Evolutionary conservation across 257 asterid genomes (phyloP).

Genomic region (Echites panduratus): DNA sequence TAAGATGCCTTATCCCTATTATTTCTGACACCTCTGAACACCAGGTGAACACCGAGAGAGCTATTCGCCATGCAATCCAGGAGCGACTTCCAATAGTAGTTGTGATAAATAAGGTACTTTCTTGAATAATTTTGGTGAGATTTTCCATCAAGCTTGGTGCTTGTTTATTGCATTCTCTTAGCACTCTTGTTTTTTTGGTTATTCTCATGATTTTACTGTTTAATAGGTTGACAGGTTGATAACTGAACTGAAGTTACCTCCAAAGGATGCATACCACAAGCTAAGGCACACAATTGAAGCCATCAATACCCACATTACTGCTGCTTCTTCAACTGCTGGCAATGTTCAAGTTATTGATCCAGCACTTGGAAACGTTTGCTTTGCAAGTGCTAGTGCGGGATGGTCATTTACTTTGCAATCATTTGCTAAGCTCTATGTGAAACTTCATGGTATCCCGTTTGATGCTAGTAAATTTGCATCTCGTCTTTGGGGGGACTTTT

Average conservation of each 20-base stretch:
- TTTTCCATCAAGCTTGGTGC: not conserved
- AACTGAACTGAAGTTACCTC: constrained; percentile 91
- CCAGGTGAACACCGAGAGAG: constrained; percentile 93
- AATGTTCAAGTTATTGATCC: constrained; percentile 82
- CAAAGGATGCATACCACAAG: constrained; percentile 96
- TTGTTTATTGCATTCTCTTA: constrained; percentile 3
- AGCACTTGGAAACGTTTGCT: constrained; percentile 78
- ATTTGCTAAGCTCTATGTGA: constrained; percentile 87
- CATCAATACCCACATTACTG: constrained; percentile 74
- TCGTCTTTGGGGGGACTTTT: constrained; percentile 96
- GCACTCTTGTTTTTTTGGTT: not conserved
- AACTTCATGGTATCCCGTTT: constrained; percentile 89
- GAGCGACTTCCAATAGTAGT: constrained; percentile 84
- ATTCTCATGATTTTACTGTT: constrained; percentile 16
- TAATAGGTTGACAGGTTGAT: constrained; percentile 79
- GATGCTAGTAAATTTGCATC: constrained; percentile 87
- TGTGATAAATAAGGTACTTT: constrained; percentile 75
- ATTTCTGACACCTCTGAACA: constrained; percentile 6
- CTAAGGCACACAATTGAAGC: constrained; percentile 81
- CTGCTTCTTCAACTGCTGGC: constrained; percentile 90
- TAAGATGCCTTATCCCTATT: not conserved
- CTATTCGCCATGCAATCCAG: constrained; percentile 84
- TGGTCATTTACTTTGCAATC: constrained; percentile 95
- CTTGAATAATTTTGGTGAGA: not conserved
- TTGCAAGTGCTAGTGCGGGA: constrained; percentile 98